phyloP scores from a whole-genome alignment of 139 green algal genomes.

The Closterium sp. region DNA sequence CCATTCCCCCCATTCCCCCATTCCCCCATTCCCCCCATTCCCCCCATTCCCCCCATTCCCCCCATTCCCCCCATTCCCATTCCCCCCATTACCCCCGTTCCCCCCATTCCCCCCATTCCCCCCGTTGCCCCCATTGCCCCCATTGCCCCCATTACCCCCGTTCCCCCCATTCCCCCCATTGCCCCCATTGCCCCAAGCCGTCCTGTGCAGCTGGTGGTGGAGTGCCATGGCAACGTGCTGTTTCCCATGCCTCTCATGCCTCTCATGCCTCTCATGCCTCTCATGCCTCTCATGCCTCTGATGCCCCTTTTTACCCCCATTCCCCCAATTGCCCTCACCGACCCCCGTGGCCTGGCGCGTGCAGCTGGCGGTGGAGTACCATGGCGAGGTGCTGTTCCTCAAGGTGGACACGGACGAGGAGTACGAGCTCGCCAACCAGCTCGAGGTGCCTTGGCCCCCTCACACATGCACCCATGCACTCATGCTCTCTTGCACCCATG shows the following conservation, averaged over 20 bases:
- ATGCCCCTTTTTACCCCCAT: not conserved
- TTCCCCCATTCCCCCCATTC: too few relatives aligned
- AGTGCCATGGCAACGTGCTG: too few relatives aligned
- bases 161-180: too few relatives aligned
- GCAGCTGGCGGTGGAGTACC: conserved; percentile 70
- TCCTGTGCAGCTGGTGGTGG: too few relatives aligned
- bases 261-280: not conserved
- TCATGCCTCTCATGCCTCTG: not conserved
- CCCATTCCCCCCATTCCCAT: not conserved
- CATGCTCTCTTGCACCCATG: not conserved
- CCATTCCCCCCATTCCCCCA: too few relatives aligned
- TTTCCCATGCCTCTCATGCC: not conserved
- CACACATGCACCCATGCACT: too few relatives aligned
- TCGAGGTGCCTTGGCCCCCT: conserved; percentile 26
- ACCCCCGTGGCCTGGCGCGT: too few relatives aligned
- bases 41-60: too few relatives aligned
- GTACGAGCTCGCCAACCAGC: conserved; percentile 67
- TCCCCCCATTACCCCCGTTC: not conserved
- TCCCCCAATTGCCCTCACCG: too few relatives aligned
- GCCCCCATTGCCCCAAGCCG: too few relatives aligned
- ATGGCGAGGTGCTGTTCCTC: conserved; percentile 72
- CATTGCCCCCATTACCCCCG: too few relatives aligned
- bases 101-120: not conserved
- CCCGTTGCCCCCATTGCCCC: not conserved
- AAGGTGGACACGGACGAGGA: conserved; percentile 96